Evolutionary conservation across 1,284 basidiomycete genomes (phyloP).

Genomic region (Phenoliferia sp.): DNA sequence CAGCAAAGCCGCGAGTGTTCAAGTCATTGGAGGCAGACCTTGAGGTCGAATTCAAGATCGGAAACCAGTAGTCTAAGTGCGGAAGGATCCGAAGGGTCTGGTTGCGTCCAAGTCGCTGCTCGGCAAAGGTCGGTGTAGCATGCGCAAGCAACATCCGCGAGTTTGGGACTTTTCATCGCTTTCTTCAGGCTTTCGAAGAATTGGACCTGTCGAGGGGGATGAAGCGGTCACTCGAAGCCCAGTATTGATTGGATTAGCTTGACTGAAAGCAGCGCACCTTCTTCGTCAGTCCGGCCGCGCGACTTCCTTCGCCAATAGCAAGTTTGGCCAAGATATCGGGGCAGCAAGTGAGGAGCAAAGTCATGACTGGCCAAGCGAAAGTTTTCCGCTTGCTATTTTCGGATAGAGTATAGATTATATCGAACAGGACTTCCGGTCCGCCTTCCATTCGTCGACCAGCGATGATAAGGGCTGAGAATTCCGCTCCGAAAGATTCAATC

Average conservation of each 20-base stretch:
- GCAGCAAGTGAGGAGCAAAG: conserved; percentile 54
- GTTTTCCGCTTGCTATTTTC: conserved; percentile 39
- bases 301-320: neutral
- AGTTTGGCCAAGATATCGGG: conserved; percentile 46
- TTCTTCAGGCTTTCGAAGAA: neutral
- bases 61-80: neutral
- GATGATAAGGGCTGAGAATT: conserved; percentile 69
- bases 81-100: neutral
- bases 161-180: neutral
- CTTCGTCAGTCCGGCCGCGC: neutral
- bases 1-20: neutral
- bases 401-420: conserved; percentile 38
- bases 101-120: conserved; percentile 6
- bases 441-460: conserved; percentile 39
- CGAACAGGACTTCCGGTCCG: conserved; percentile 41
- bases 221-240: neutral
- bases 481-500: conserved; percentile 74
- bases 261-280: neutral
- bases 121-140: conserved; percentile 2
- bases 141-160: neutral
- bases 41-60: conserved; percentile 3
- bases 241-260: too few species aligned
- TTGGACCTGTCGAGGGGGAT: conserved; percentile 4
- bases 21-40: neutral
- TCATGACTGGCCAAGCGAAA: conserved; percentile 56